Evolutionary conservation across 129 eudicot genomes (phyloP).

Genomic region (Scalesia atractyloides): DNA sequence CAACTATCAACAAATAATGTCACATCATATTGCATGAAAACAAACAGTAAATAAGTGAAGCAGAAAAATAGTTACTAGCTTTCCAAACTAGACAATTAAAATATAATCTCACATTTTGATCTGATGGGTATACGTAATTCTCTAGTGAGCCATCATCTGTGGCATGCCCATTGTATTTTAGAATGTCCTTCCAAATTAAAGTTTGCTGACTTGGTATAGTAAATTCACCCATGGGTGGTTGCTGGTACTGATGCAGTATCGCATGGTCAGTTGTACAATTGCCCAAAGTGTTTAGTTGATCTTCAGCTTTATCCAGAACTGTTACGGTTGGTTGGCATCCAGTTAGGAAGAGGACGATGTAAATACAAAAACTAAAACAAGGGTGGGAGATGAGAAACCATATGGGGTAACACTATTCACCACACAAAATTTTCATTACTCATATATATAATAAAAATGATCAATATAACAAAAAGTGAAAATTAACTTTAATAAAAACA

Average conservation of each 20-base stretch:
- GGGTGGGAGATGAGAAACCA: neutral
- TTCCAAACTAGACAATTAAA: neutral
- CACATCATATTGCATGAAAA: constrained; percentile 11
- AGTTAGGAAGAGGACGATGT: constrained; percentile 13
- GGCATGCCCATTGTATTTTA: constrained; percentile 34
- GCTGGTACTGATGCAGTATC: constrained; percentile 35
- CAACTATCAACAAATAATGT: constrained; percentile 16
- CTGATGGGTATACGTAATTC: constrained; percentile 23
- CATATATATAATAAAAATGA: neutral
- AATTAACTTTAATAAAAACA: neutral
- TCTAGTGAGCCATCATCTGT: constrained; percentile 34
- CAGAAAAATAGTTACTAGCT: constrained; percentile 8
- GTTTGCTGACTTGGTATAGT: constrained; percentile 33
- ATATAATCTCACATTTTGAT: constrained; percentile 47
- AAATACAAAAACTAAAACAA: neutral
- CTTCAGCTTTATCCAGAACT: constrained; percentile 20
- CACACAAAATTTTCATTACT: neutral
- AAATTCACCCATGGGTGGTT: constrained; percentile 21
- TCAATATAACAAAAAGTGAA: neutral
- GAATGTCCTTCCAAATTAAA: constrained; percentile 57
- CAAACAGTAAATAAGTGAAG: neutral
- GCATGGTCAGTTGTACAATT: constrained; percentile 44
- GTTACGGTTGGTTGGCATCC: constrained; percentile 16
- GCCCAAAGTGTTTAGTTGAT: constrained; percentile 23
- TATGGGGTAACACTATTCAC: constrained; percentile 6